phyloP scores from a whole-genome alignment of 805 yeast species.

The Grigorovia humatica region DNA sequence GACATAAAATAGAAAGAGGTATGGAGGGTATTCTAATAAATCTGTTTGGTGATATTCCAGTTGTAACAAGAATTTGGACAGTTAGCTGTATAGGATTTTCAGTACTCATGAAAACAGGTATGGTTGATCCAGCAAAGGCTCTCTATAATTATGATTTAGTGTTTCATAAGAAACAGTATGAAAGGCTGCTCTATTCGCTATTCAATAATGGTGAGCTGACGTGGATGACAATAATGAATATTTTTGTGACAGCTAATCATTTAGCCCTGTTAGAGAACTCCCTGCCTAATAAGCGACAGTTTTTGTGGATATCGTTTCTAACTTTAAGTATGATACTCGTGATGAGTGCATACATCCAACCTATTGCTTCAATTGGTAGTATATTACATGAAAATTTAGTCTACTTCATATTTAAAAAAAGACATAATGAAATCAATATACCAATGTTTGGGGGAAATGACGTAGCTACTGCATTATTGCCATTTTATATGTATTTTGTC shows the following conservation, averaged over 20 bases:
- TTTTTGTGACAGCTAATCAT: slow-evolving; percentile 15
- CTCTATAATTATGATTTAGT: slow-evolving; percentile 31
- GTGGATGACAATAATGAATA: slow-evolving; percentile 15
- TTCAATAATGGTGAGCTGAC: slow-evolving; percentile 30
- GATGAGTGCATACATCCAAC: slow-evolving; percentile 20
- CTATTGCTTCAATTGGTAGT: slow-evolving; percentile 19
- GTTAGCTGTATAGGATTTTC: slow-evolving; percentile 30
- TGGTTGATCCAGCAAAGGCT: slow-evolving; percentile 25
- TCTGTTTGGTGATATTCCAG: slow-evolving; percentile 28
- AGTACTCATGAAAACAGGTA: slow-evolving; percentile 27
- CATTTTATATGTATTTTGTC: slow-evolving; percentile 15
- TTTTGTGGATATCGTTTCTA: slow-evolving; percentile 19
- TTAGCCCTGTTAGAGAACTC: slow-evolving; percentile 22
- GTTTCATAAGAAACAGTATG: slow-evolving; percentile 30
- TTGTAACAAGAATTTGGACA: slow-evolving; percentile 33
- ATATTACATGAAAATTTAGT: slow-evolving; percentile 21
- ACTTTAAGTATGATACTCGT: slow-evolving; percentile 10
- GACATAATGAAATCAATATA: slow-evolving; percentile 12
- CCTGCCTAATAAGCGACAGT: slow-evolving; percentile 14
- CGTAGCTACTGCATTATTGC: slow-evolving; percentile 14
- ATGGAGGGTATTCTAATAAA: slow-evolving; percentile 25
- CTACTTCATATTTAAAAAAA: slow-evolving; percentile 18
- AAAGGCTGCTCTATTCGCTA: slow-evolving; percentile 31
- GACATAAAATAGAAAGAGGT: background rate
- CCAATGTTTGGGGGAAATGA: slow-evolving; percentile 16